Percentiles rank a stretch among this genome's conserved stretches.
Evolutionary conservation across 1,139 yeast genomes (phyloP).

Genomic region (Debaryomyces subglobosus): DNA sequence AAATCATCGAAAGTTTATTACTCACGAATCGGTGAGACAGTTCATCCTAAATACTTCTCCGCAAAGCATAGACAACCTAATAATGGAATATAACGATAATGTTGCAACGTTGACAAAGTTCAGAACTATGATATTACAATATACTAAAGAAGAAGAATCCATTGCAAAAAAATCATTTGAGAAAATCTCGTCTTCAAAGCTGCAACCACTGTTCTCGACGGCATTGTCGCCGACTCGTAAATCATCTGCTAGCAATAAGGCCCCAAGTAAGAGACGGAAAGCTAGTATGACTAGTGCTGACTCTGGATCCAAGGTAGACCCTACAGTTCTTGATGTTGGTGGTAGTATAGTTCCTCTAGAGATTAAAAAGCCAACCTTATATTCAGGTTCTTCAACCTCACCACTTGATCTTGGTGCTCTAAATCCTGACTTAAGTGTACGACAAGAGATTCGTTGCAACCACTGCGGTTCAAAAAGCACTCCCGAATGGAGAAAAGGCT

Average conservation of each 20-base stretch:
- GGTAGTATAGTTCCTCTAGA: slow-evolving; percentile 19
- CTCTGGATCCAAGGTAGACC: background rate
- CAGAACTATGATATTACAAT: background rate
- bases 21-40: background rate
- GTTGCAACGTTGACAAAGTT: background rate
- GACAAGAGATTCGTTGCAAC: slow-evolving; percentile 22
- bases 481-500: slow-evolving; percentile 53
- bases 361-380: slow-evolving; percentile 10
- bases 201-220: background rate
- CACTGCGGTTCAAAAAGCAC: slow-evolving; percentile 38
- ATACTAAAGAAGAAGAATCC: background rate
- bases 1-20: background rate
- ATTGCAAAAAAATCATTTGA: background rate
- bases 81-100: slow-evolving; percentile 1
- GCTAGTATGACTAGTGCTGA: background rate
- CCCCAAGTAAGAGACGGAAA: background rate
- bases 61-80: slow-evolving; percentile 1
- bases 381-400: slow-evolving; percentile 7
- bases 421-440: slow-evolving; percentile 21
- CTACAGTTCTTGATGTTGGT: slow-evolving; percentile 8
- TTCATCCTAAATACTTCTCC: slow-evolving; percentile 2
- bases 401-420: slow-evolving; percentile 18
- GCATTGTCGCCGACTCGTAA: background rate
- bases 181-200: background rate
- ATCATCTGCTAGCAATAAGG: background rate